Evolutionary conservation across 305 asterid genomes (phyloP).

Genomic region (Fraxinus xanthoxyloides): DNA sequence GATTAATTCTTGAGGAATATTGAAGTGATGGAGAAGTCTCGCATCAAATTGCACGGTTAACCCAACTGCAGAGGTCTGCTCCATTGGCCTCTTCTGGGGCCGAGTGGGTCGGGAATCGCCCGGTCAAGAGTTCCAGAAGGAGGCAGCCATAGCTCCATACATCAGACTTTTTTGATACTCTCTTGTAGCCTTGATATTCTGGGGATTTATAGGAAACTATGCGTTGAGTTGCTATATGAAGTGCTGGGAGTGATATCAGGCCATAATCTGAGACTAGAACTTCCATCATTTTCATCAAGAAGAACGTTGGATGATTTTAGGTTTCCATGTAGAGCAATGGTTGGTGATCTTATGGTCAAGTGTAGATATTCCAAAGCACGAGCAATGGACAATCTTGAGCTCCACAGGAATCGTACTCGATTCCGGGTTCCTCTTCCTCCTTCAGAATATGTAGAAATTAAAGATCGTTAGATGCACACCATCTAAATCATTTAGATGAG

Average conservation of each 20-base stretch:
- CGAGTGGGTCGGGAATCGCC: slow-evolving; percentile 42
- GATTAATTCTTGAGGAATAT: too few relatives aligned
- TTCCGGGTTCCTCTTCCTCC: slow-evolving; percentile 55
- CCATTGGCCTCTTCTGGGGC: slow-evolving; percentile 44
- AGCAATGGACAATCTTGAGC: slow-evolving; percentile 55
- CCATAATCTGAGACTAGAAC: slow-evolving; percentile 66
- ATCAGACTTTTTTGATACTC: slow-evolving; percentile 57
- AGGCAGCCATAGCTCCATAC: slow-evolving; percentile 75
- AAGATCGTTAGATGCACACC: too few relatives aligned
- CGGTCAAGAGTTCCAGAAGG: slow-evolving; percentile 69
- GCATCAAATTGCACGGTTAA: slow-evolving; percentile 72
- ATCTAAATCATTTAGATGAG: too few relatives aligned
- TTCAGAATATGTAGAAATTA: slow-evolving; percentile 9
- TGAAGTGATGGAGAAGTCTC: too few relatives aligned
- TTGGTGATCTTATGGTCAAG: slow-evolving; percentile 32
- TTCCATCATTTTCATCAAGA: slow-evolving; percentile 43
- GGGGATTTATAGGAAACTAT: slow-evolving; percentile 64
- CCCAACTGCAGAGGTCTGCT: slow-evolving; percentile 70
- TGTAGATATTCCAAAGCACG: slow-evolving; percentile 63
- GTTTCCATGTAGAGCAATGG: slow-evolving; percentile 63
- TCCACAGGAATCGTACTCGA: slow-evolving; percentile 64
- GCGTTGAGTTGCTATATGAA: slow-evolving; percentile 54
- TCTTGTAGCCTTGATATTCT: slow-evolving; percentile 46
- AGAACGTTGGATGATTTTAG: slow-evolving; percentile 66
- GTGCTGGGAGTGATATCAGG: slow-evolving; percentile 49